Evolutionary conservation across 805 yeast species (phyloP), one percentile per base, ranked within the genome.

Genomic region (Millerozyma acaciae): DNA sequence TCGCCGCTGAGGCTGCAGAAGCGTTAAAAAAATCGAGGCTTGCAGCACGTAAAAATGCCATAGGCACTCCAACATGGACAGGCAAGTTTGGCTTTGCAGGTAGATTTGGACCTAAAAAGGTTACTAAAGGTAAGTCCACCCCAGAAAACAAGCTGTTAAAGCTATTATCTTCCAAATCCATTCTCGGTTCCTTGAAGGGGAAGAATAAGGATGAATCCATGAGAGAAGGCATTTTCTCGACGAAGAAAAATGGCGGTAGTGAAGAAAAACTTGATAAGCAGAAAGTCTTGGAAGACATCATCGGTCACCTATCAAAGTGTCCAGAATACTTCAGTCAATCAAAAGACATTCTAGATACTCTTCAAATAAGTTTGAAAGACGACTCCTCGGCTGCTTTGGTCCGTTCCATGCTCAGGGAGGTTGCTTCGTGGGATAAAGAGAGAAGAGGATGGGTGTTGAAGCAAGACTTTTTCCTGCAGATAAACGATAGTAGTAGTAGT

Each of bases 61-160:
- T 89, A 19, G 95, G 95, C 4, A 79, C 83, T 0, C 97, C 97
- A 0, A 90, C 98, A 0, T 93, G 97, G 94, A 90, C 98, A 0
- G 98, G 98, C 0, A 76, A 75, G 44, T 86, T 81, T 65, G 98
- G 98, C 0, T 56, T 62, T 13, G 96, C 96, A 0, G 96, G 96
- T 1, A 73, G 68, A 43, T 57, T 66, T 19, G 62, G 60, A 0
- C 60, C 51, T 30, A 48, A 40, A 34, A 37, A 21, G 12, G 24
- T 27, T 12, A 34, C 8, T n/a, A 21, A 24, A 33, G 32, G 20
- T 20, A 22, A 13, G 20, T 24, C 27, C 15, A 27, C 21, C n/a
- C 21, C 16, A 19, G 16, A 28, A 5, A 16, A 24, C 23, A 14
- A 34, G 18, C 27, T 37, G 8, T 33, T 44, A 4, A 28, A 20